phyloP scores from a whole-genome alignment of 768 basidiomycete species.

The Dioszegia hungarica region DNA sequence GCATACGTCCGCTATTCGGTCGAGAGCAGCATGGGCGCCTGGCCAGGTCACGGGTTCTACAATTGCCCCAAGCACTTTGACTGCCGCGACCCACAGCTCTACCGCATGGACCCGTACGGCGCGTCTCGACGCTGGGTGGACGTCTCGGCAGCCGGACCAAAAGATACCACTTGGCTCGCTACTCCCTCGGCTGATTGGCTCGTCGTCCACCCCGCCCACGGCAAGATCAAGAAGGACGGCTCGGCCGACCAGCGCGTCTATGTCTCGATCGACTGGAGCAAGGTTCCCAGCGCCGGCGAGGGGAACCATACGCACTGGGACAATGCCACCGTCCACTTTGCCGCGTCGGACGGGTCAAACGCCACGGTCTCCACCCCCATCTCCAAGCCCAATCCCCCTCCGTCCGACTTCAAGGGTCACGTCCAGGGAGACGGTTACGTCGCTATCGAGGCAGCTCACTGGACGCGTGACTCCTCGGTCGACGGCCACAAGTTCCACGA shows the following conservation, averaged over 20 bases:
- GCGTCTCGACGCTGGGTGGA: conserved; percentile 60
- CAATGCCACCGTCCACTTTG: conserved; percentile 9
- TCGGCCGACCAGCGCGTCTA: conserved; percentile 57
- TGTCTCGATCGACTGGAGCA: conserved; percentile 60
- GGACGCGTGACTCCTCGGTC: conserved; percentile 54
- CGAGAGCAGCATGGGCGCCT: conserved; percentile 61
- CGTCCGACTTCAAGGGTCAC: conserved; percentile 52
- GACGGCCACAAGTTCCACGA: conserved; percentile 59
- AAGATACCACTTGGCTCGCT: conserved; percentile 58
- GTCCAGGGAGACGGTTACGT: conserved; percentile 63
- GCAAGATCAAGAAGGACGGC: conserved; percentile 52
- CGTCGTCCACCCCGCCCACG: conserved; percentile 53
- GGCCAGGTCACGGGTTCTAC: conserved; percentile 65
- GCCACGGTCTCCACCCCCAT: conserved; percentile 28
- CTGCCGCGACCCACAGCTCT: conserved; percentile 50
- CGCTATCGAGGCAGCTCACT: conserved; percentile 64
- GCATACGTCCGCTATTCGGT: conserved; percentile 64
- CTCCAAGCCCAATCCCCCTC: conserved; percentile 13
- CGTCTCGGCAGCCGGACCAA: conserved; percentile 60
- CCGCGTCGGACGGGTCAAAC: conserved; percentile 27
- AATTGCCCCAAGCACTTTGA: conserved; percentile 53
- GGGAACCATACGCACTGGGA: conserved; percentile 3
- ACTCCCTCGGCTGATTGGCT: conserved; percentile 58
- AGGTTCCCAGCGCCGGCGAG: conserved; percentile 29
- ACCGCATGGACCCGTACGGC: conserved; percentile 58